Percentiles rank a stretch among this genome's conserved stretches.
Evolutionary conservation across 140 eudicot genomes (phyloP).

Genomic region (Bidens hawaiensis): DNA sequence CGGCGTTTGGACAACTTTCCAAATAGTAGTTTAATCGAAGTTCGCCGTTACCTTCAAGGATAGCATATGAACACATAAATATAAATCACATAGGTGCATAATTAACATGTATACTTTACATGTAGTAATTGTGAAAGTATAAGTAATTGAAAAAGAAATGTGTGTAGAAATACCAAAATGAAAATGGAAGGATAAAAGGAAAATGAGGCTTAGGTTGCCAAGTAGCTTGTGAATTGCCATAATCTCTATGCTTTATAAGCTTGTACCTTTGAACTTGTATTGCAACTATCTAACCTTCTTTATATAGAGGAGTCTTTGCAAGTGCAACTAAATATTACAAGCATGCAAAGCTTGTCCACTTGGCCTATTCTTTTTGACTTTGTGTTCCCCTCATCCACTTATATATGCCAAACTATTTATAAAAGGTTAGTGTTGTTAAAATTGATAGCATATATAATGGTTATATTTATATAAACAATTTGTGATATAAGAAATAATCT

Average conservation of each 20-base stretch:
- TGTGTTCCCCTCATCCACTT: constrained; percentile 13
- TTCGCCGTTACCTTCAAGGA: constrained; percentile 39
- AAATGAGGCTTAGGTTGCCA: constrained; percentile 19
- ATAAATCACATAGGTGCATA: background rate
- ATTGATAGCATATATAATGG: background rate
- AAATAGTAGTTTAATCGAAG: constrained; percentile 54
- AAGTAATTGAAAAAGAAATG: background rate
- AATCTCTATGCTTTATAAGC: constrained; percentile 21
- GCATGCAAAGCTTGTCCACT: constrained; percentile 45
- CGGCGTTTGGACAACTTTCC: constrained; percentile 61
- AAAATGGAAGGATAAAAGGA: constrained; percentile 21
- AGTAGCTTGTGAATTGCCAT: constrained; percentile 26
- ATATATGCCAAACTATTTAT: background rate
- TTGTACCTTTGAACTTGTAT: constrained; percentile 27
- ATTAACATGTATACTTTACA: background rate
- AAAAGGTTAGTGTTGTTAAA: background rate
- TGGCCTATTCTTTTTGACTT: constrained; percentile 28
- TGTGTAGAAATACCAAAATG: constrained; percentile 13
- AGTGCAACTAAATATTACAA: constrained; percentile 26
- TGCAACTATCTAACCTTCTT: constrained; percentile 24
- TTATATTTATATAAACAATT: background rate
- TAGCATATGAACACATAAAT: background rate
- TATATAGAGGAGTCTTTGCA: constrained; percentile 38
- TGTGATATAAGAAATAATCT: background rate
- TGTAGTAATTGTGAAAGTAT: background rate